Percentiles rank a stretch among this genome's conserved stretches.
phyloP scores from a whole-genome alignment of 176 grass and related monocot genomes.

The Eleusine indica region DNA sequence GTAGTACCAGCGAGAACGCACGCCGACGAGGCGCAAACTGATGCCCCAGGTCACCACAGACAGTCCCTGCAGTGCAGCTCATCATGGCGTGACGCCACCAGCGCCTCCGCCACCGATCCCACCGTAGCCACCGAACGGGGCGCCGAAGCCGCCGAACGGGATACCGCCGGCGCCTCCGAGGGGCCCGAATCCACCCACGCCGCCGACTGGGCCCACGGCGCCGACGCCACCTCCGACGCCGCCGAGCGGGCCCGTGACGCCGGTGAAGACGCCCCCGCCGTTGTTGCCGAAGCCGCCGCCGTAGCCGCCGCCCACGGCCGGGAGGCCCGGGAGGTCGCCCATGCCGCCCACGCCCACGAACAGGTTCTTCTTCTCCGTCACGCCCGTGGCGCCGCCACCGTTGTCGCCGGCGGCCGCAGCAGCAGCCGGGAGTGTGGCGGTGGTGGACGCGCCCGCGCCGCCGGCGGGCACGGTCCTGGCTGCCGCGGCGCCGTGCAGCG shows the following conservation, averaged over 20 bases:
- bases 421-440: slow-evolving; percentile 6
- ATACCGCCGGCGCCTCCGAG: slow-evolving; percentile 25
- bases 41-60: neutral
- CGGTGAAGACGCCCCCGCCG: slow-evolving; percentile 58
- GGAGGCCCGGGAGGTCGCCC: slow-evolving; percentile 60
- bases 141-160: slow-evolving; percentile 23
- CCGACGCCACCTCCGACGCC: slow-evolving; percentile 49
- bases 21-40: too few relatives aligned
- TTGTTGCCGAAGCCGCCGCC: slow-evolving; percentile 69
- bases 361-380: slow-evolving; percentile 53
- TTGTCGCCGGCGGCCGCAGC: neutral
- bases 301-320: slow-evolving; percentile 44
- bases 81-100: slow-evolving; percentile 36
- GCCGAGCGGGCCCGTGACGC: slow-evolving; percentile 55
- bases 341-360: slow-evolving; percentile 60
- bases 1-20: too few relatives aligned
- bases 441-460: neutral
- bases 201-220: slow-evolving; percentile 20
- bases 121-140: slow-evolving; percentile 32
- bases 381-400: slow-evolving; percentile 9
- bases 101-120: slow-evolving; percentile 17
- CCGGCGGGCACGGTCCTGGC: slow-evolving; percentile 21
- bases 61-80: too few relatives aligned
- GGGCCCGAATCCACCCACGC: slow-evolving; percentile 25
- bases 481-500: slow-evolving; percentile 17